Evolutionary conservation across 768 basidiomycete genomes (phyloP).

Genomic region (Steccherinum ochraceum): DNA sequence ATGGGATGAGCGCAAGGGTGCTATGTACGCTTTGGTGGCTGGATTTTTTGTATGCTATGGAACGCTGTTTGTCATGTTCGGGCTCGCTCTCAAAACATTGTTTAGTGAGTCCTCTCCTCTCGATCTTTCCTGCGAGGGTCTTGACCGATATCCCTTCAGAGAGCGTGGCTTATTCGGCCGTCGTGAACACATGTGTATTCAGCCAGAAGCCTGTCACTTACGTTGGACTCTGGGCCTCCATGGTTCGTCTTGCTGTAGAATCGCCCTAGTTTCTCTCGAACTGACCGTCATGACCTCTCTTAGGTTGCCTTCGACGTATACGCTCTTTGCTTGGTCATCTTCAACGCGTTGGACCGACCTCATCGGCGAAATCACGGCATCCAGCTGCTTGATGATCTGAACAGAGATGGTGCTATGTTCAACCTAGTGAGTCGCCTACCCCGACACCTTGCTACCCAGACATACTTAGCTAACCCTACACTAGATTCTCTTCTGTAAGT

Average conservation of each 20-base stretch:
- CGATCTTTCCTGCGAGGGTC: neutral
- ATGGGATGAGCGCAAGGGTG: conserved; percentile 2
- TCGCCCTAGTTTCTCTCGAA: too few species aligned
- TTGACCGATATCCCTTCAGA: too few species aligned
- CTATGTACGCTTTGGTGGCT: neutral
- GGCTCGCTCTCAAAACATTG: neutral
- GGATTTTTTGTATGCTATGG: conserved; percentile 1
- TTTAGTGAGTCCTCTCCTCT: neutral
- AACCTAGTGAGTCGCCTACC: conserved; percentile 1
- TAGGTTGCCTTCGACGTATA: conserved; percentile 6
- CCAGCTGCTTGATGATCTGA: conserved; percentile 1
- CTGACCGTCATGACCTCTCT: too few species aligned
- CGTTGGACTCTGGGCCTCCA: conserved; percentile 5
- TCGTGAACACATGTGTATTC: conserved; percentile 3
- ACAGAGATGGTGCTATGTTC: conserved; percentile 8
- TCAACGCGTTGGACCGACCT: conserved; percentile 6
- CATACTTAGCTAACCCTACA: too few species aligned
- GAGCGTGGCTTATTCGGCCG: neutral
- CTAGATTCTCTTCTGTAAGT: neutral
- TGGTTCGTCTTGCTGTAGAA: conserved; percentile 3
- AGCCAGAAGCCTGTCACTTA: neutral
- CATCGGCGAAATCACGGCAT: conserved; percentile 1
- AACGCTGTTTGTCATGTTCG: neutral
- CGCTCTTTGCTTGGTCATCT: neutral
- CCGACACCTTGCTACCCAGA: neutral